These are phyloP conservation scores for Crithidia sp. DNA, from an alignment of 208 protist genomes.

Conservation along the genomic window DNA sequence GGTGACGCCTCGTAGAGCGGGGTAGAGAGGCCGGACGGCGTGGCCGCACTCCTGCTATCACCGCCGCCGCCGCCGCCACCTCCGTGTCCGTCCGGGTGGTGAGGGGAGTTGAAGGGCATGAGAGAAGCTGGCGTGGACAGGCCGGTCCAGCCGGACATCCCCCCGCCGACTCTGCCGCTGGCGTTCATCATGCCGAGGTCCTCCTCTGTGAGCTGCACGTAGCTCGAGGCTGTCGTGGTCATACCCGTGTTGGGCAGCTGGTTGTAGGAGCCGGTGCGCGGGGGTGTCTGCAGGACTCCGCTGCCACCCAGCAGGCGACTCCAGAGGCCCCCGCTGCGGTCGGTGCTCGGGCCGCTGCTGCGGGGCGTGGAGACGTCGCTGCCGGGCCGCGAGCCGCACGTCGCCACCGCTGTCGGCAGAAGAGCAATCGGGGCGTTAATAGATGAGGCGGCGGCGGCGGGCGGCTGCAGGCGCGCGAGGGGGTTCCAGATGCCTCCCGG, in stretches of 20 bases:
- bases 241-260: slow-evolving; percentile 10
- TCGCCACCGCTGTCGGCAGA: not conserved
- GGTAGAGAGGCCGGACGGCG: slow-evolving; percentile 2
- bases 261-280: slow-evolving; percentile 1
- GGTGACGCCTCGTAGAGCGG: slow-evolving; percentile 15
- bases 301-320: slow-evolving; percentile 21
- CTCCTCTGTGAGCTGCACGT: slow-evolving; percentile 33
- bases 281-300: slow-evolving; percentile 13
- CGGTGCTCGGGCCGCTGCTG: slow-evolving; percentile 11
- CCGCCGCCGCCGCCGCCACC: not conserved
- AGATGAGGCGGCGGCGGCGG: not conserved
- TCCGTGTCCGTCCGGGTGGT: slow-evolving; percentile 1
- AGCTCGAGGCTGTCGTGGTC: slow-evolving; percentile 26
- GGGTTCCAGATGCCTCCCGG: slow-evolving; percentile 34
- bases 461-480: not conserved
- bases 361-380: slow-evolving; percentile 26
- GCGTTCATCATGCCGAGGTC: slow-evolving; percentile 22
- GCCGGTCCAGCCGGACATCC: not conserved
- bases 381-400: not conserved
- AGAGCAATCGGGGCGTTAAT: not conserved
- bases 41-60: slow-evolving; percentile 7
- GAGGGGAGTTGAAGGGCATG: not conserved
- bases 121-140: slow-evolving; percentile 7
- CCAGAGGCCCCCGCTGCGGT: slow-evolving; percentile 21
- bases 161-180: slow-evolving; percentile 1